Conservation (phyloP, 2,329 filamentous ascomycete species). For the Gnomoniopsis smithogilvyi region DNA sequence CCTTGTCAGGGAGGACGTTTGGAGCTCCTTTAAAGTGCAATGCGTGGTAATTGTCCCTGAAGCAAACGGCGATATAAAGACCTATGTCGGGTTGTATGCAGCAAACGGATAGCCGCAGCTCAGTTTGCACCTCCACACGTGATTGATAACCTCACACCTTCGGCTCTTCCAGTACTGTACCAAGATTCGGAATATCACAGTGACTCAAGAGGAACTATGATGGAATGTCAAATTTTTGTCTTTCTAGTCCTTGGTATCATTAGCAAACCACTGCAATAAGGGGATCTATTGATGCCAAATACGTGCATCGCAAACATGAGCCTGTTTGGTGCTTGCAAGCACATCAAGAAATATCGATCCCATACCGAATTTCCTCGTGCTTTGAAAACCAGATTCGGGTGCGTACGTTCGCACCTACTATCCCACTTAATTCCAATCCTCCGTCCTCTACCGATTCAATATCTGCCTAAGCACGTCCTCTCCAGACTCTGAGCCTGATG, state of each 20-base stretch:
- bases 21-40: conserved; percentile 3
- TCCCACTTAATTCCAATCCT: not conserved
- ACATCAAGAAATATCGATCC: not conserved
- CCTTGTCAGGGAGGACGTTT: conserved; percentile 3
- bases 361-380: not conserved
- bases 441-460: not conserved
- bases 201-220: not conserved
- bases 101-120: conserved; percentile 34
- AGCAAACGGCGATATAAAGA: conserved; percentile 30
- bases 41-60: conserved; percentile 3
- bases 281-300: not conserved
- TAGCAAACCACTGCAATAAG: conserved; percentile 9
- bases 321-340: conserved; percentile 1
- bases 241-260: conserved; percentile 5
- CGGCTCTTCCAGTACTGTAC: not conserved
- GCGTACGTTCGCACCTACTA: not conserved
- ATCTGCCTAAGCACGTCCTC: not conserved
- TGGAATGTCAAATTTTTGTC: conserved; percentile 9
- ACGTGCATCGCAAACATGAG: not conserved
- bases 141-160: conserved; percentile 22
- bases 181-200: not conserved
- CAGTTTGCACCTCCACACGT: conserved; percentile 36
- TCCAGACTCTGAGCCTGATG: not conserved
- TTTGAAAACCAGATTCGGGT: not conserved
- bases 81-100: conserved; percentile 30